phyloP scores from a whole-genome alignment of 2,329 filamentous ascomycete genomes.

The Fusarium sp. region DNA sequence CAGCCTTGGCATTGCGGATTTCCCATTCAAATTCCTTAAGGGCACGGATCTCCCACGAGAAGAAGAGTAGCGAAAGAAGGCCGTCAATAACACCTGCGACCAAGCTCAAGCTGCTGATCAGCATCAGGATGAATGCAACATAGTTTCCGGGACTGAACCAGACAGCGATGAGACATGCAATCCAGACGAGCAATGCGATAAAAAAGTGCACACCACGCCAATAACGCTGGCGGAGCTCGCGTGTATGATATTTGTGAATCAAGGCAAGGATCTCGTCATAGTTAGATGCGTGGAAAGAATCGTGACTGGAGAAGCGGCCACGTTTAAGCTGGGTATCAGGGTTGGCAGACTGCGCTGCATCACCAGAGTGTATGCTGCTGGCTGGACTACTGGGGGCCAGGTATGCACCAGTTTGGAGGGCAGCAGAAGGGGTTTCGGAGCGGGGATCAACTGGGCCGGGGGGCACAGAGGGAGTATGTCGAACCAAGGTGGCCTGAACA shows the following conservation, averaged over 20 bases:
- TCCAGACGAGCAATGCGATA: slow-evolving; percentile 70
- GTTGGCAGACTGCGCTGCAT: slow-evolving; percentile 38
- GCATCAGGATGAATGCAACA: slow-evolving; percentile 81
- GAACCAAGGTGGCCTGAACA: slow-evolving; percentile 79
- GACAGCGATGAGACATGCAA: slow-evolving; percentile 81
- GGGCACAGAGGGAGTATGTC: slow-evolving; percentile 52
- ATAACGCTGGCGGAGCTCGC: slow-evolving; percentile 77
- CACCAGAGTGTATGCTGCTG: slow-evolving; percentile 39
- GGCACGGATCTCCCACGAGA: slow-evolving; percentile 82
- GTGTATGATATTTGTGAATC: slow-evolving; percentile 72
- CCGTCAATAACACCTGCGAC: slow-evolving; percentile 83
- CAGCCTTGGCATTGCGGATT: slow-evolving; percentile 73
- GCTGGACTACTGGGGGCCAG: slow-evolving; percentile 40
- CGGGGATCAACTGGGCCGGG: slow-evolving; percentile 25
- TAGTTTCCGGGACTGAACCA: slow-evolving; percentile 87
- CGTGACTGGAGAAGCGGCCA: slow-evolving; percentile 32
- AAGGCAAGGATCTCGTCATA: slow-evolving; percentile 72
- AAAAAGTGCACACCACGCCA: slow-evolving; percentile 81
- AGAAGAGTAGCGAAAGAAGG: slow-evolving; percentile 86
- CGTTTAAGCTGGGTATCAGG: slow-evolving; percentile 51
- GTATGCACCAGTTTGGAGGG: slow-evolving; percentile 44
- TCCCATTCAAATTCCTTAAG: slow-evolving; percentile 96
- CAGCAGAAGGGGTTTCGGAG: slow-evolving; percentile 39
- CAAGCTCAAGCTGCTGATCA: slow-evolving; percentile 82
- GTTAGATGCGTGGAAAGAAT: slow-evolving; percentile 29